phyloP scores from a whole-genome alignment of 371 early-diverging fungal species.

The Syncephalastrum racemosum region DNA sequence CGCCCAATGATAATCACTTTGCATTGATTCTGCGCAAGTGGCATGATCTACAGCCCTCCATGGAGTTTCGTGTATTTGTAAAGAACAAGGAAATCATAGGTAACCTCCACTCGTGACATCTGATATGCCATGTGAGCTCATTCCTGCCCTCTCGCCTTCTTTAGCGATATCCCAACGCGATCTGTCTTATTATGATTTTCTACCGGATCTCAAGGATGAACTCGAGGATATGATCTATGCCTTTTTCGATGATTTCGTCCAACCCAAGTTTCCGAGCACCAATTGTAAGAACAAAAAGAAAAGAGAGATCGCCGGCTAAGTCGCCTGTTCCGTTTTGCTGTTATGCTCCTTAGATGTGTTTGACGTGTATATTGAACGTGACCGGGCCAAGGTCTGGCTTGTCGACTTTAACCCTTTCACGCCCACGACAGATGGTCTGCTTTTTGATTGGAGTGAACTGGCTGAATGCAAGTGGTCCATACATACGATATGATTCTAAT shows the following conservation, averaged over 20 bases:
- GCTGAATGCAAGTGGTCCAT: conserved; percentile 46
- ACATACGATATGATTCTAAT: no score
- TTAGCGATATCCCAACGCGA: conserved; percentile 72
- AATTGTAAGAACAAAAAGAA: conserved; percentile 34
- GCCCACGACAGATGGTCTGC: conserved; percentile 72
- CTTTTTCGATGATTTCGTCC: conserved; percentile 68
- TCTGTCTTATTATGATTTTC: conserved; percentile 74
- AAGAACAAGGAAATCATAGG: conserved; percentile 62
- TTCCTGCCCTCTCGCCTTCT: background rate
- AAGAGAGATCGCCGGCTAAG: background rate
- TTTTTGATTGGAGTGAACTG: conserved; percentile 83
- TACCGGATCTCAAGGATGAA: conserved; percentile 57
- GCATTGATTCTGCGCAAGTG: conserved; percentile 83
- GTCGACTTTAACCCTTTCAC: conserved; percentile 90
- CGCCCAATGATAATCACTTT: conserved; percentile 7
- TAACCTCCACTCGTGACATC: conserved; percentile 12
- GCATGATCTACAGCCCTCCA: conserved; percentile 81
- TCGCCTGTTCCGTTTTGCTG: no score
- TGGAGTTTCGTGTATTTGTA: conserved; percentile 95
- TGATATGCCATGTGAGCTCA: background rate
- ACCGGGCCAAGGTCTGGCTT: conserved; percentile 61
- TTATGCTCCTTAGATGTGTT: conserved; percentile 65
- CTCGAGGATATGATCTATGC: conserved; percentile 54
- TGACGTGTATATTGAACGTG: conserved; percentile 79
- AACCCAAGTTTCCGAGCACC: conserved; percentile 54